Conservation (phyloP, 768 basidiomycete genomes). For the Pleurotus ostreatus region DNA sequence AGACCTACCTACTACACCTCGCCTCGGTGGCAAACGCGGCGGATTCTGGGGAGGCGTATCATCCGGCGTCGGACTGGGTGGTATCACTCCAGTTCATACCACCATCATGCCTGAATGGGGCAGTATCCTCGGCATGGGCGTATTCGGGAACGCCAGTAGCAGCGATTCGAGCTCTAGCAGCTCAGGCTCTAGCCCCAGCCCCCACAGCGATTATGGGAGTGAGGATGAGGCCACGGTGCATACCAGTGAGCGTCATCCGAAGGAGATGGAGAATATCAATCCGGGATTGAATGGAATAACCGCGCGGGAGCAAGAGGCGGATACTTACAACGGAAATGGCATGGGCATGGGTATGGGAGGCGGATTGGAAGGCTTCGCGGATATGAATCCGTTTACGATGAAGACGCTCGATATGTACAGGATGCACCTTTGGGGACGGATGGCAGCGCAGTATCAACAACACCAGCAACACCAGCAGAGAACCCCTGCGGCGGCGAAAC, state of each 20-base stretch:
- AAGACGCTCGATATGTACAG: constrained; percentile 83
- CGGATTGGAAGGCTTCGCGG: constrained; percentile 75
- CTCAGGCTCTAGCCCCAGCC: constrained; percentile 15
- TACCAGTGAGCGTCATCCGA: constrained; percentile 4
- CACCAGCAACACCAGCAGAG: constrained; percentile 31
- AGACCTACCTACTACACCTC: constrained; percentile 64
- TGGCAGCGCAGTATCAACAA: constrained; percentile 68
- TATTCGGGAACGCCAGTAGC: constrained; percentile 8
- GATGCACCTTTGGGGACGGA: constrained; percentile 91
- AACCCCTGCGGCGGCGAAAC: constrained; percentile 11
- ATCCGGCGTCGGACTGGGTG: constrained; percentile 37
- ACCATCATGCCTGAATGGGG: constrained; percentile 67
- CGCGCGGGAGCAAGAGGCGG: constrained; percentile 12
- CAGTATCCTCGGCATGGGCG: constrained; percentile 11
- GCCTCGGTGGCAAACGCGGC: constrained; percentile 36
- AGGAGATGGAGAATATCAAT: constrained; percentile 76
- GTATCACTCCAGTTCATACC: constrained; percentile 81
- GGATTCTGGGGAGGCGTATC: constrained; percentile 79
- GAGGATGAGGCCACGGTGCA: constrained; percentile 17
- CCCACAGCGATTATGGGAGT: constrained; percentile 16
- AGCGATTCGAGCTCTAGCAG: constrained; percentile 13
- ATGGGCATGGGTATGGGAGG: constrained; percentile 23
- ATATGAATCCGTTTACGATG: constrained; percentile 81
- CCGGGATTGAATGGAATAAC: constrained; percentile 51
- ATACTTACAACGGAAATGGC: constrained; percentile 10